Evolutionary conservation across 768 basidiomycete species (phyloP).

Genomic region (Amanita pallidorosea): DNA sequence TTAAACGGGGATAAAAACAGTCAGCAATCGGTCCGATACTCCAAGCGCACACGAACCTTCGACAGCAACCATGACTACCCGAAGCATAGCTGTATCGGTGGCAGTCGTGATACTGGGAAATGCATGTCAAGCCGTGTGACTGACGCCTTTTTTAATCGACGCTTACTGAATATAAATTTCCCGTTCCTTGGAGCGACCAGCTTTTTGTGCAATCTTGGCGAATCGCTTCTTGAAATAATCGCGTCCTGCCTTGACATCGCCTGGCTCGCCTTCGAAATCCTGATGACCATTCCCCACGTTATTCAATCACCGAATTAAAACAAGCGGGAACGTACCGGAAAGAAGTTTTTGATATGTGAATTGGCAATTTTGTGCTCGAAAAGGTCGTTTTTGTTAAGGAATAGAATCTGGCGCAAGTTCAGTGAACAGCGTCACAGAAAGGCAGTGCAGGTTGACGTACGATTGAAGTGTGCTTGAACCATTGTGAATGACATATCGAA

Average conservation of each 20-base stretch:
- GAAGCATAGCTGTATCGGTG: conserved; percentile 78
- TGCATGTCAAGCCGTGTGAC: background rate
- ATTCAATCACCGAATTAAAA: background rate
- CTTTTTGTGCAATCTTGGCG: conserved; percentile 71
- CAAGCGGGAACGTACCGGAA: conserved; percentile 46
- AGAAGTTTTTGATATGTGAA: conserved; percentile 83
- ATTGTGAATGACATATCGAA: conserved; percentile 94
- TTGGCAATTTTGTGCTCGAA: conserved; percentile 73
- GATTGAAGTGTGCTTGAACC: conserved; percentile 92
- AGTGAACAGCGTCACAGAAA: background rate
- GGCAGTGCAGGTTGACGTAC: conserved; percentile 30
- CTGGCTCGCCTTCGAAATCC: conserved; percentile 79
- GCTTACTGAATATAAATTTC: conserved; percentile 93
- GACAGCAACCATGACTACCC: conserved; percentile 92
- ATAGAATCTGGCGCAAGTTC: conserved; percentile 55
- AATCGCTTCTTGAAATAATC: conserved; percentile 90
- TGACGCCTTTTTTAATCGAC: background rate
- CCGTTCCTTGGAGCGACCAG: conserved; percentile 73
- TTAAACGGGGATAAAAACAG: conserved; percentile 8
- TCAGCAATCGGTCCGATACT: background rate
- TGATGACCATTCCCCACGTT: conserved; percentile 17
- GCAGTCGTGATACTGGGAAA: conserved; percentile 63
- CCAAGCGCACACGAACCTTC: conserved; percentile 53
- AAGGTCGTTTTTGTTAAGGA: conserved; percentile 94
- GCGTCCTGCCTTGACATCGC: conserved; percentile 63